Evolutionary conservation across 2,329 filamentous ascomycete genomes (phyloP).

Genomic region (Penicillium sp.): DNA sequence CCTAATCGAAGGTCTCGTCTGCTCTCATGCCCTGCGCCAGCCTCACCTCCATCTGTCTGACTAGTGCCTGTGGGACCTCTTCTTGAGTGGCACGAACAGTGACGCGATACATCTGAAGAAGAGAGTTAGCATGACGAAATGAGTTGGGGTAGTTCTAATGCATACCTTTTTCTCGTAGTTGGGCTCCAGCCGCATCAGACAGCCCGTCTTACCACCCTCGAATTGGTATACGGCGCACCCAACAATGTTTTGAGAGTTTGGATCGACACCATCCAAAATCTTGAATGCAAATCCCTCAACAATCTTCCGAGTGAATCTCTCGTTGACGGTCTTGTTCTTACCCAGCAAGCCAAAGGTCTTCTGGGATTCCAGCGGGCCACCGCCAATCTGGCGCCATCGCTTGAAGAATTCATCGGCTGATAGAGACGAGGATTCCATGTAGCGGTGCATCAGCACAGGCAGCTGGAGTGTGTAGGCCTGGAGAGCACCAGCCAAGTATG

Average conservation of each 20-base stretch:
- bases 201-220: slow-evolving; percentile 87
- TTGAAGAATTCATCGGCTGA: slow-evolving; percentile 96
- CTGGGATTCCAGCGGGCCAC: slow-evolving; percentile 81
- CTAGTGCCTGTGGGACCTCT: slow-evolving; percentile 72
- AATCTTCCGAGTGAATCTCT: slow-evolving; percentile 67
- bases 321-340: slow-evolving; percentile 64
- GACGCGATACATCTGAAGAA: slow-evolving; percentile 80
- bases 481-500: slow-evolving; percentile 88
- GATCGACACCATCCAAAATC: slow-evolving; percentile 79
- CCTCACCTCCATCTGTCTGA: slow-evolving; percentile 85
- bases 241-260: slow-evolving; percentile 90
- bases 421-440: slow-evolving; percentile 90
- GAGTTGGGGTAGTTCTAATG: slow-evolving; percentile 11
- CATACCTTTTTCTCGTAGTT: slow-evolving; percentile 89
- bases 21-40: slow-evolving; percentile 56
- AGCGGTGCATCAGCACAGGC: slow-evolving; percentile 86
- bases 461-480: slow-evolving; percentile 91
- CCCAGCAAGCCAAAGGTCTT: slow-evolving; percentile 72
- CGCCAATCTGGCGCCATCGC: slow-evolving; percentile 97
- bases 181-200: slow-evolving; percentile 87
- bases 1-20: slow-evolving; percentile 14
- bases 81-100: slow-evolving; percentile 95
- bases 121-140: slow-evolving; percentile 14
- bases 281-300: slow-evolving; percentile 90
- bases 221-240: slow-evolving; percentile 77